These are phyloP conservation scores for Micractinium sp. DNA, from an alignment of 139 green algal genomes.

Conservation along the genomic window DNA sequence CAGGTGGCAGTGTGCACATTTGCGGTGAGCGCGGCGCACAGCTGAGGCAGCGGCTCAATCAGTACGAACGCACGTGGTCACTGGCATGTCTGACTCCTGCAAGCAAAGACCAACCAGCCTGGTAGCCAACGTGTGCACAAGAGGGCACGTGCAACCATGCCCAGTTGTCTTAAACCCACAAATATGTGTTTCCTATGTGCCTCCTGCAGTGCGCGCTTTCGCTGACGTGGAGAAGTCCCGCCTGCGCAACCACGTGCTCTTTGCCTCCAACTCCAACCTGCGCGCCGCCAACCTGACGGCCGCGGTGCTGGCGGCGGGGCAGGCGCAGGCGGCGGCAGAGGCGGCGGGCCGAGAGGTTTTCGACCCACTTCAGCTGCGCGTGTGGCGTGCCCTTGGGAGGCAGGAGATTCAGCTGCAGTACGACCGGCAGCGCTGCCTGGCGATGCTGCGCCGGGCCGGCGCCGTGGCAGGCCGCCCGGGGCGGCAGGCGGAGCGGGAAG, in stretches of 20 bases:
- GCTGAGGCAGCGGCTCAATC: too few relatives aligned
- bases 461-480: too few relatives aligned
- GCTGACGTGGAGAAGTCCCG: slow-evolving; percentile 5
- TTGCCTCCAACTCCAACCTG: slow-evolving; percentile 26
- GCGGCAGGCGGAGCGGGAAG: neutral
- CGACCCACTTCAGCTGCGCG: slow-evolving; percentile 4
- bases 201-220: slow-evolving; percentile 24
- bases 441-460: neutral
- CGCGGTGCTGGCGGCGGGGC: neutral
- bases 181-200: neutral
- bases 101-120: too few relatives aligned
- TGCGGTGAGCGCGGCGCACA: too few relatives aligned
- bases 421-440: slow-evolving; percentile 17
- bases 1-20: too few relatives aligned
- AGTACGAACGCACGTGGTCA: too few relatives aligned
- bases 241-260: slow-evolving; percentile 35
- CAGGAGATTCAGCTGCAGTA: slow-evolving; percentile 11
- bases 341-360: neutral
- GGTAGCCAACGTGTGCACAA: neutral
- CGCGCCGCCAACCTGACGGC: neutral
- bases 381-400: slow-evolving; percentile 5
- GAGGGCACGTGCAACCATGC: neutral
- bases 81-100: too few relatives aligned
- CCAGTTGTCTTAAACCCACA: neutral
- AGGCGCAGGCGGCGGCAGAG: neutral